Conservation (phyloP, 2,329 filamentous ascomycete genomes). For the Nothophaeocryptopus gaeumannii region DNA sequence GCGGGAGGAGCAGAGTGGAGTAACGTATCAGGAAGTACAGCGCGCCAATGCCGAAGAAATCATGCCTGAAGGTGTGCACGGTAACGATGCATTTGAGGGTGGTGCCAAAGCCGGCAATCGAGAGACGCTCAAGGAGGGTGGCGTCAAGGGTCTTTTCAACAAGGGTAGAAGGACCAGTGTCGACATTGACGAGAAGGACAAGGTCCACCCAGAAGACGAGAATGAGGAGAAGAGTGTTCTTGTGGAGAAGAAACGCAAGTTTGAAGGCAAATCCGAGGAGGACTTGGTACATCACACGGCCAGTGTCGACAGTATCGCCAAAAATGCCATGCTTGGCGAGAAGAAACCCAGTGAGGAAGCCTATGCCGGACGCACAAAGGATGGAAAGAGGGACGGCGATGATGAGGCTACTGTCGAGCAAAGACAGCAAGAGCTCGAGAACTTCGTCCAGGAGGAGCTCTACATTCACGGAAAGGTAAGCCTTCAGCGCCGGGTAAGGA, state of each 20-base stretch:
- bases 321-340: constrained; percentile 76
- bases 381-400: constrained; percentile 20
- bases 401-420: constrained; percentile 42
- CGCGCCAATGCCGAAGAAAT: constrained; percentile 85
- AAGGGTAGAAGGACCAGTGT: constrained; percentile 36
- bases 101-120: constrained; percentile 31
- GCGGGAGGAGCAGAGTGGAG: constrained; percentile 75
- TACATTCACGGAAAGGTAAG: constrained; percentile 87
- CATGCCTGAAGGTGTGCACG: constrained; percentile 72
- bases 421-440: constrained; percentile 71
- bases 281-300: constrained; percentile 32
- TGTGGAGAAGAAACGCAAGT: constrained; percentile 23
- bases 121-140: constrained; percentile 30
- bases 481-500: background rate
- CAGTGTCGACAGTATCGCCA: constrained; percentile 59
- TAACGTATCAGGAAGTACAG: constrained; percentile 83
- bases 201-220: constrained; percentile 20
- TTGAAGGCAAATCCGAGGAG: constrained; percentile 21
- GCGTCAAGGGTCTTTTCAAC: constrained; percentile 25
- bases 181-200: constrained; percentile 19
- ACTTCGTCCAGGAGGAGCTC: constrained; percentile 93
- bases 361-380: constrained; percentile 62
- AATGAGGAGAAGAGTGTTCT: constrained; percentile 15
- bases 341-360: constrained; percentile 63
- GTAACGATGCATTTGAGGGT: constrained; percentile 31